Percentiles rank a stretch among this genome's conserved stretches.
Evolutionary conservation across 2,329 filamentous ascomycete genomes (phyloP).

Genomic region (Sporothrix inflata): DNA sequence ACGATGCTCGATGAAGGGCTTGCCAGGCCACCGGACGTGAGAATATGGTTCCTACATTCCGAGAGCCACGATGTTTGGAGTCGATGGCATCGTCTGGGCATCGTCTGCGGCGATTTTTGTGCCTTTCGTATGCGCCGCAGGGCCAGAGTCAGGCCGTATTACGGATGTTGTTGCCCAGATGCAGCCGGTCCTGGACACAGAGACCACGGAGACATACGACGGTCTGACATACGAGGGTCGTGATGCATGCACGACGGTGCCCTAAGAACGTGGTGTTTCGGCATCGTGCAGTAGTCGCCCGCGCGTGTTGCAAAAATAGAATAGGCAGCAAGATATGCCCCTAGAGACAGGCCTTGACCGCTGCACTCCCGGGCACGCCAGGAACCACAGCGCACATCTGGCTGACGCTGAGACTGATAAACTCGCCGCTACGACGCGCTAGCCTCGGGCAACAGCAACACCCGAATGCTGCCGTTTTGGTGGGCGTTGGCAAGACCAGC

Average conservation of each 20-base stretch:
- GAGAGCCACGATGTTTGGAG: background rate
- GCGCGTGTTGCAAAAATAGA: constrained; percentile 15
- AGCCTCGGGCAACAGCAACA: background rate
- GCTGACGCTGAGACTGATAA: background rate
- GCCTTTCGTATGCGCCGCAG: background rate
- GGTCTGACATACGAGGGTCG: background rate
- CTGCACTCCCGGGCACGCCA: background rate
- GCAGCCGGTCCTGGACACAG: too few species aligned
- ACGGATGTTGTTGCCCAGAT: background rate
- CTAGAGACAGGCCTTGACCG: background rate
- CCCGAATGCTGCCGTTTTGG: background rate
- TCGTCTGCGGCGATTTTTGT: background rate
- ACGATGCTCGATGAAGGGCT: background rate
- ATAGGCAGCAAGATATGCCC: background rate
- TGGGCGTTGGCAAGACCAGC: background rate
- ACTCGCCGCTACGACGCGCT: background rate
- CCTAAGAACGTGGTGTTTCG: background rate
- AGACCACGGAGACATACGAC: background rate
- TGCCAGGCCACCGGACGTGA: background rate
- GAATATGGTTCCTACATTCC: background rate
- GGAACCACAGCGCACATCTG: background rate
- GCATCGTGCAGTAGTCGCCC: background rate
- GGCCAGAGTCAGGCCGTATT: background rate
- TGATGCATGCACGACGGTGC: background rate
- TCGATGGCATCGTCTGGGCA: background rate